phyloP scores from a whole-genome alignment of 345 rosid species.

The Physaria fendleri region DNA sequence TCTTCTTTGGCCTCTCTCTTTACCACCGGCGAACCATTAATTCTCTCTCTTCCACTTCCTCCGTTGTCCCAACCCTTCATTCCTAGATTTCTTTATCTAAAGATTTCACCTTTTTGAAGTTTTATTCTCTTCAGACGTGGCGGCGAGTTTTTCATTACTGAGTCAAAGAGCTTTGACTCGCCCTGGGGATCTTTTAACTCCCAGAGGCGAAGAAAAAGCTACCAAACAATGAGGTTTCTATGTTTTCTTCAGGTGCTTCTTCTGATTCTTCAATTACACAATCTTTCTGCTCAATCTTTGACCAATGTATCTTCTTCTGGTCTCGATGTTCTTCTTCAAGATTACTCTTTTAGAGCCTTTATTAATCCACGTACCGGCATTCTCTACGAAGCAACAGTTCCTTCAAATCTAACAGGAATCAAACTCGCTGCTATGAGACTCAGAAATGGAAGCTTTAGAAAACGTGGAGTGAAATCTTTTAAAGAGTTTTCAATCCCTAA shows the following conservation, averaged over 20 bases:
- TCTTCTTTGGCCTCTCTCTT: slow-evolving; percentile 21
- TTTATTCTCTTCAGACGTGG: slow-evolving; percentile 24
- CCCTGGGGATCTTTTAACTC: slow-evolving; percentile 14
- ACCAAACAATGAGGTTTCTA: slow-evolving; percentile 52
- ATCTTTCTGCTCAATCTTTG: slow-evolving; percentile 34
- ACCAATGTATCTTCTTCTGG: slow-evolving; percentile 34
- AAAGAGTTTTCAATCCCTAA: slow-evolving; percentile 53
- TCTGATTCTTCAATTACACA: slow-evolving; percentile 7
- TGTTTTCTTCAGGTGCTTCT: slow-evolving; percentile 49
- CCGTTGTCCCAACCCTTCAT: slow-evolving; percentile 13
- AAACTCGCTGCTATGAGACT: slow-evolving; percentile 72
- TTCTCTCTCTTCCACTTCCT: slow-evolving; percentile 26
- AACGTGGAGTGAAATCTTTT: slow-evolving; percentile 40
- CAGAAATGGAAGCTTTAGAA: slow-evolving; percentile 76
- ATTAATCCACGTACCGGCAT: slow-evolving; percentile 67
- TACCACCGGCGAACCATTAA: slow-evolving; percentile 29
- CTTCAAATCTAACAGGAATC: slow-evolving; percentile 66
- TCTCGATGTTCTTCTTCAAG: slow-evolving; percentile 85
- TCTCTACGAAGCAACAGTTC: slow-evolving; percentile 48
- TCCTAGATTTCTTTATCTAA: slow-evolving; percentile 21
- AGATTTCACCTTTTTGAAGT: too few relatives aligned
- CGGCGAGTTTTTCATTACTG: slow-evolving; percentile 30
- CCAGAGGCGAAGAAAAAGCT: slow-evolving; percentile 21
- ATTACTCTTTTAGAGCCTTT: slow-evolving; percentile 65
- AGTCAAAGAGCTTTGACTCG: slow-evolving; percentile 23